Percentiles rank a stretch among this genome's conserved stretches.
phyloP scores from a whole-genome alignment of 2,329 filamentous ascomycete genomes.

The Apiospora arundinis region DNA sequence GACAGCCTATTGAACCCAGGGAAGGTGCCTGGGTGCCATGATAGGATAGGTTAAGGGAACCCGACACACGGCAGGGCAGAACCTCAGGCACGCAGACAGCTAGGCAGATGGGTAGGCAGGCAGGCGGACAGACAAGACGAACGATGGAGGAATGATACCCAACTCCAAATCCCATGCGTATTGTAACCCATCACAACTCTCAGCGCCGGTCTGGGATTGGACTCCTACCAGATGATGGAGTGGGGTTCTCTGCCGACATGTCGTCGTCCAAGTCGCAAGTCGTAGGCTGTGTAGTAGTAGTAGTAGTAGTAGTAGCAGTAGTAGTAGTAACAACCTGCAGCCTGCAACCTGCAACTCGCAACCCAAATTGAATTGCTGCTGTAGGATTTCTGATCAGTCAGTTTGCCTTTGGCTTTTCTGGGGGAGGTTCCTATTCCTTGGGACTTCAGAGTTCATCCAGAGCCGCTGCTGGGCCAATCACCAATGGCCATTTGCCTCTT shows the following conservation, averaged over 20 bases:
- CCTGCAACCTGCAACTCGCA: not conserved
- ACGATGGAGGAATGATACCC: not conserved
- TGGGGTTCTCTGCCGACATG: not conserved
- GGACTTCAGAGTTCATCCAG: not conserved
- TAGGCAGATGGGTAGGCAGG: not conserved
- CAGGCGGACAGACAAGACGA: not conserved
- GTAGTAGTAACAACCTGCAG: no score
- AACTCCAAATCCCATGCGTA: not conserved
- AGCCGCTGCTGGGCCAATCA: not conserved
- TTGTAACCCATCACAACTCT: not conserved
- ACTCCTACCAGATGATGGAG: not conserved
- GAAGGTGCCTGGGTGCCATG: not conserved
- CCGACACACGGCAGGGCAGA: not conserved
- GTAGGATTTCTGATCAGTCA: constrained; percentile 17
- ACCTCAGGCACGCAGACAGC: not conserved
- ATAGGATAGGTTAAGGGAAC: not conserved
- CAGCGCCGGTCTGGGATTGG: not conserved
- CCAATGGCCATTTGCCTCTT: not conserved
- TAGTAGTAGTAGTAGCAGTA: no score
- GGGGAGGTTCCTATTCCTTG: not conserved
- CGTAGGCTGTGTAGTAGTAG: not conserved
- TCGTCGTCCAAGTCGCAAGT: not conserved
- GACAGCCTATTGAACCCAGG: not conserved
- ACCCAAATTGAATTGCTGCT: not conserved
- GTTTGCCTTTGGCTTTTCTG: not conserved